phyloP scores from a whole-genome alignment of 352 stramenopile species.

The Globisporangium radiosum region DNA sequence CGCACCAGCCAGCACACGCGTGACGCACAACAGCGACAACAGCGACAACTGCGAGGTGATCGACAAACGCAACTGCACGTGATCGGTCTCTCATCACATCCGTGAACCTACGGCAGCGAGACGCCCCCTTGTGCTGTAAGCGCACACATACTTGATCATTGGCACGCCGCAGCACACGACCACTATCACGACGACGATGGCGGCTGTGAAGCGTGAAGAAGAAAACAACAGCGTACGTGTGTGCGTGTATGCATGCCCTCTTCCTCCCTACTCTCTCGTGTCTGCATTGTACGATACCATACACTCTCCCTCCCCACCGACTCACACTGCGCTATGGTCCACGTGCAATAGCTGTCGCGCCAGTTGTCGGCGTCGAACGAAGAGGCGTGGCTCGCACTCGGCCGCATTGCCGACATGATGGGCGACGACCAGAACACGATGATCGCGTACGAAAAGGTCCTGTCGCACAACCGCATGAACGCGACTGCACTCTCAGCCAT shows the following conservation, averaged over 20 bases:
- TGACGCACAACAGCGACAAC: no score
- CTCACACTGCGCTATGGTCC: no score
- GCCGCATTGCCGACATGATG: conserved; percentile 87
- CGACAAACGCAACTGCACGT: no score
- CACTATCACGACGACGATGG: neutral
- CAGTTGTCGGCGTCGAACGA: conserved; percentile 78
- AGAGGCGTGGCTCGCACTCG: conserved; percentile 76
- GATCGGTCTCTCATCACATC: no score
- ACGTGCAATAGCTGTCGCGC: conserved; percentile 31
- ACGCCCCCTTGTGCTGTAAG: no score
- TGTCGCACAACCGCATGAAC: conserved; percentile 85
- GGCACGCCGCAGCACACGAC: no score
- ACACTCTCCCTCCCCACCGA: no score
- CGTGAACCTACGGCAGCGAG: no score
- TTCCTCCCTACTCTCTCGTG: neutral
- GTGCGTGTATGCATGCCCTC: neutral
- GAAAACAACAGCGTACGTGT: conserved; percentile 59
- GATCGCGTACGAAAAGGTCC: conserved; percentile 82
- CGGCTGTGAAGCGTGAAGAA: conserved; percentile 18
- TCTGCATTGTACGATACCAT: neutral
- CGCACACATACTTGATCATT: neutral
- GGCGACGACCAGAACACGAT: conserved; percentile 87
- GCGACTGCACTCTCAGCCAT: conserved; percentile 76
- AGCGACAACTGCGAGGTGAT: no score
- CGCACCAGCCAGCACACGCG: no score